Conservation (phyloP, 257 asterid species). For the Lycium ferocissimum region DNA sequence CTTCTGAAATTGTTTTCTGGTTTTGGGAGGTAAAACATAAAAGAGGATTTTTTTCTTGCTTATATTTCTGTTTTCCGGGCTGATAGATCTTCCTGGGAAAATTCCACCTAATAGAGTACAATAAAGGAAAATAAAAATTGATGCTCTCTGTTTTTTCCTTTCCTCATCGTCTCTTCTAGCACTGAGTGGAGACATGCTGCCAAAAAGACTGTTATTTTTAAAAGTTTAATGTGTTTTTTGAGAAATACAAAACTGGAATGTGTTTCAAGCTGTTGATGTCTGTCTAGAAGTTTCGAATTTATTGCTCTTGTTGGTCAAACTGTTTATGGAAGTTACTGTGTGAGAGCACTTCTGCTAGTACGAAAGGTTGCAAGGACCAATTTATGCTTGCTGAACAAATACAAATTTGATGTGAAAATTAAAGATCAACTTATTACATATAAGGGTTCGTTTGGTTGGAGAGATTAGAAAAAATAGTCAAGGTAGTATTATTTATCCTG, state of each 20-base stretch:
- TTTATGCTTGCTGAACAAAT: conserved; percentile 16
- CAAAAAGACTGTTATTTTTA: neutral
- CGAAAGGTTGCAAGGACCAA: neutral
- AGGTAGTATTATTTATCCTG: neutral
- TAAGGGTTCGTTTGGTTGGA: neutral
- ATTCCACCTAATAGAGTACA: neutral
- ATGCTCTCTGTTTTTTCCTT: neutral
- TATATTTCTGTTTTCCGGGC: neutral
- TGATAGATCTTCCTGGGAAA: neutral
- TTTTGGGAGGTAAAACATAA: neutral
- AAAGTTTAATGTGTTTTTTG: neutral
- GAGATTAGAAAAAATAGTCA: conserved; percentile 1
- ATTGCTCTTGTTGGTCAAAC: neutral
- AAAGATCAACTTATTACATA: neutral
- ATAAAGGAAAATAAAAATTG: neutral
- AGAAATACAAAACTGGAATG: neutral
- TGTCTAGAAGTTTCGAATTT: neutral
- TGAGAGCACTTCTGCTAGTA: neutral
- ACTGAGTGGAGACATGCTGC: neutral
- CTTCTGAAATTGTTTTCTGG: neutral
- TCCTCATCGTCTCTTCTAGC: neutral
- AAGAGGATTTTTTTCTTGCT: neutral
- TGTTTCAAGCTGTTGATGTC: neutral
- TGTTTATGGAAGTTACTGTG: conserved; percentile 11
- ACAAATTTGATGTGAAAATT: neutral